Conservation (phyloP, 495 filamentous ascomycete species). For the Talaromyces ruber region DNA sequence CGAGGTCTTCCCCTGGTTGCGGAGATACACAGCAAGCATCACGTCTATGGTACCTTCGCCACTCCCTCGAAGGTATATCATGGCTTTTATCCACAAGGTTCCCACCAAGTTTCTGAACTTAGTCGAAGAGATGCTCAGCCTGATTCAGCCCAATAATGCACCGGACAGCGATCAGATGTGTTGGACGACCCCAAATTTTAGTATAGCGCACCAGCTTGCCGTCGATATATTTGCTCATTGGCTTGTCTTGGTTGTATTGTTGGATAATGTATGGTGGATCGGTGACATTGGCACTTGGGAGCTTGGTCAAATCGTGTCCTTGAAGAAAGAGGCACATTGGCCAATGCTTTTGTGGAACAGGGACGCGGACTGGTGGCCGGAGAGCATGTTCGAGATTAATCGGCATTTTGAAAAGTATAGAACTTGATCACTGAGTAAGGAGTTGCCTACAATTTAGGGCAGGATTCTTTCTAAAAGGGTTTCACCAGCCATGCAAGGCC, state of each 20-base stretch:
- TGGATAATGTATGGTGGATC: constrained; percentile 39
- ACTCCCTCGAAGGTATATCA: constrained; percentile 19
- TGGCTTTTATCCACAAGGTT: constrained; percentile 22
- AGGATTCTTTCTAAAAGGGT: too few species aligned
- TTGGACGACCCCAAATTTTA: constrained; percentile 6
- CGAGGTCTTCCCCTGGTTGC: constrained; percentile 18
- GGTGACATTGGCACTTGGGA: constrained; percentile 25
- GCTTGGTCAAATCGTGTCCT: constrained; percentile 16
- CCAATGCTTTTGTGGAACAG: constrained; percentile 3
- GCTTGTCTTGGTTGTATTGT: constrained; percentile 32
- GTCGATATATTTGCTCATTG: constrained; percentile 37
- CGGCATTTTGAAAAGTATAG: constrained; percentile 2
- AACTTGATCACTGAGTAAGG: neutral
- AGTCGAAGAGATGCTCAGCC: constrained; percentile 13
- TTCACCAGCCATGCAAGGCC: too few species aligned
- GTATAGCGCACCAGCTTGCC: constrained; percentile 21
- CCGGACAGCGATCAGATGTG: constrained; percentile 4
- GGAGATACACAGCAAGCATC: constrained; percentile 18
- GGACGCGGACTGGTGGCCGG: constrained; percentile 21
- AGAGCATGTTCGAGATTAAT: constrained; percentile 19
- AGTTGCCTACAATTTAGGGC: neutral
- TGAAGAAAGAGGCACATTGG: constrained; percentile 11
- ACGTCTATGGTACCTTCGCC: constrained; percentile 20
- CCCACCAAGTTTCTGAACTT: constrained; percentile 14
- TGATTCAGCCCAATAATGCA: constrained; percentile 8